Conservation (phyloP, 441 rosid species). For the Omphalea diandra region DNA sequence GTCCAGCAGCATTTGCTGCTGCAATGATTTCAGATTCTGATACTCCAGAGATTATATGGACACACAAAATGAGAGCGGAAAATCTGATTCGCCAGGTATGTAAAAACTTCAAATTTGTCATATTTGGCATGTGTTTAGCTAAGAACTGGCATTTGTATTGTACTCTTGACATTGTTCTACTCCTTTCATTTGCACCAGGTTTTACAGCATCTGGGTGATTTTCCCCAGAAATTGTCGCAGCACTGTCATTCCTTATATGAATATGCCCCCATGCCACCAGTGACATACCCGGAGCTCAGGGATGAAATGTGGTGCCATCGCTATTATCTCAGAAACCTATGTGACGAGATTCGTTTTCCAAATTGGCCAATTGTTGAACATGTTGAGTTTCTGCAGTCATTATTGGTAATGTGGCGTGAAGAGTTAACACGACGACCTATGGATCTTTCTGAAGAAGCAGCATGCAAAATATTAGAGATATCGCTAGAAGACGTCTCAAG, state of each 20-base stretch:
- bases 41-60: constrained; percentile 99
- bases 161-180: constrained; percentile 11
- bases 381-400: constrained; percentile 96
- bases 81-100: constrained; percentile 94
- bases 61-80: constrained; percentile 99
- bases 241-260: constrained; percentile 96
- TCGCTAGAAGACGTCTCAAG: constrained; percentile 72
- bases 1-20: constrained; percentile 96
- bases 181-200: constrained; percentile 51
- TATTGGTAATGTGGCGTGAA: constrained; percentile 99
- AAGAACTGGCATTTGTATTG: constrained; percentile 16
- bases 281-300: constrained; percentile 96
- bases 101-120: constrained; percentile 16
- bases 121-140: constrained; percentile 16
- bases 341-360: constrained; percentile 96
- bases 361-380: constrained; percentile 99
- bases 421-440: constrained; percentile 96
- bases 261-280: constrained; percentile 99
- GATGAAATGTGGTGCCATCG: constrained; percentile 99
- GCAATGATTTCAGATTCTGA: constrained; percentile 99
- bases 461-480: constrained; percentile 94
- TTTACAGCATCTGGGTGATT: constrained; percentile 99
- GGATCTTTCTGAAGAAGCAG: constrained; percentile 99
- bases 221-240: constrained; percentile 95
- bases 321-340: constrained; percentile 91